phyloP scores from a whole-genome alignment of 495 filamentous ascomycete species.

The Penicillium atrosanguineum region DNA sequence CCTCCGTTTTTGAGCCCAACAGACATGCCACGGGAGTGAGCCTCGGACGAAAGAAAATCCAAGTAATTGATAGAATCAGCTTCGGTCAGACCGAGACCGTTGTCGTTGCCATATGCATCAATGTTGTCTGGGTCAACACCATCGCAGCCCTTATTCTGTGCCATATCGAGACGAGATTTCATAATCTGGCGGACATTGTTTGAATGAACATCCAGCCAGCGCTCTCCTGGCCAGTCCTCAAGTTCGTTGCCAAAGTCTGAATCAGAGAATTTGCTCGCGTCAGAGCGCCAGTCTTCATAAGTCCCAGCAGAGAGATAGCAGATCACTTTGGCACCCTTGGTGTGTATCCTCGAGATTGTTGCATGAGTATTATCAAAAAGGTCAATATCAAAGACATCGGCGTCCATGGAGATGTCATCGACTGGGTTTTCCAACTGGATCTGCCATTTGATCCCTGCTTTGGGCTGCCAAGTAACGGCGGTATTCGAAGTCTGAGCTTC shows the following conservation, averaged over 20 bases:
- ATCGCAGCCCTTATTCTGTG: slow-evolving; percentile 61
- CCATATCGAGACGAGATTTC: slow-evolving; percentile 53
- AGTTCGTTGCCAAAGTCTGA: slow-evolving; percentile 53
- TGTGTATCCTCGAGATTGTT: slow-evolving; percentile 48
- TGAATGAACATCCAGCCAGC: slow-evolving; percentile 61
- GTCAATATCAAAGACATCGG: slow-evolving; percentile 59
- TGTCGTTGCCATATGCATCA: slow-evolving; percentile 59
- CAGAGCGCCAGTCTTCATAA: slow-evolving; percentile 58
- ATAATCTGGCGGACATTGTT: slow-evolving; percentile 60
- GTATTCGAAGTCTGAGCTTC: slow-evolving; percentile 9
- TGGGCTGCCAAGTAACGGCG: slow-evolving; percentile 46
- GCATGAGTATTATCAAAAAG: slow-evolving; percentile 51
- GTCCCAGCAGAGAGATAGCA: slow-evolving; percentile 74
- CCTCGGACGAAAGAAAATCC: slow-evolving; percentile 54
- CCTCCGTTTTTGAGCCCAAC: slow-evolving; percentile 67
- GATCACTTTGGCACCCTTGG: slow-evolving; percentile 54
- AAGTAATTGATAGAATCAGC: slow-evolving; percentile 56
- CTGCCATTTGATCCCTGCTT: slow-evolving; percentile 53
- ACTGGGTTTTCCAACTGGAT: slow-evolving; percentile 48
- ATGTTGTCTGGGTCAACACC: slow-evolving; percentile 73
- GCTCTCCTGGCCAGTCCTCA: slow-evolving; percentile 63
- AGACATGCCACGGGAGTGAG: slow-evolving; percentile 46
- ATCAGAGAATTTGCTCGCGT: slow-evolving; percentile 49
- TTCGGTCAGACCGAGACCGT: slow-evolving; percentile 55
- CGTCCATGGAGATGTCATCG: slow-evolving; percentile 44